These are phyloP conservation scores for Eurotiales sp. DNA, from an alignment of 2,329 filamentous ascomycete species.

Conservation along the genomic window DNA sequence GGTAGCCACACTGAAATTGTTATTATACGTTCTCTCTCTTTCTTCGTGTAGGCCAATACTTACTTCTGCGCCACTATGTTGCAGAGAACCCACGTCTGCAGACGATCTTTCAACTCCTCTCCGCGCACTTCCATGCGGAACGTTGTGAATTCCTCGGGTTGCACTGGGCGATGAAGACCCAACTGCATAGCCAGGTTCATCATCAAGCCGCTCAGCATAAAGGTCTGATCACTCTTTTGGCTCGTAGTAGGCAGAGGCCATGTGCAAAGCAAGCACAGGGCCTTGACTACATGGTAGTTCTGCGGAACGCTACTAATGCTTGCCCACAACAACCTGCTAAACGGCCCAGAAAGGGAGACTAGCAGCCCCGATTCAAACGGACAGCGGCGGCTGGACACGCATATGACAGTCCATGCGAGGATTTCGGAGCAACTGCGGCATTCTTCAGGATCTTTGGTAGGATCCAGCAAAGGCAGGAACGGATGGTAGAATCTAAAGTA, in stretches of 20 bases:
- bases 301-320: slow-evolving; percentile 57
- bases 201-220: slow-evolving; percentile 62
- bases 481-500: slow-evolving; percentile 62
- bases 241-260: slow-evolving; percentile 61
- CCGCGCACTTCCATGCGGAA: slow-evolving; percentile 51
- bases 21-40: slow-evolving; percentile 8
- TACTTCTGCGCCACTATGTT: slow-evolving; percentile 65
- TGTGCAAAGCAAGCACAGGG: slow-evolving; percentile 58
- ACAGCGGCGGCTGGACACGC: slow-evolving; percentile 58
- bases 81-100: slow-evolving; percentile 64
- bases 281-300: slow-evolving; percentile 61
- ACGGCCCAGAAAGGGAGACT: slow-evolving; percentile 45
- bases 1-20: slow-evolving; percentile 52
- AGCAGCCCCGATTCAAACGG: slow-evolving; percentile 52
- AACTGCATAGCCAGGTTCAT: slow-evolving; percentile 64
- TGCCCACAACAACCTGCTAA: slow-evolving; percentile 57
- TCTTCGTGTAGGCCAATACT: slow-evolving; percentile 18
- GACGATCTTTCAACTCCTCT: slow-evolving; percentile 59
- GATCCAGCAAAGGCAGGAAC: slow-evolving; percentile 60
- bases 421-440: slow-evolving; percentile 56
- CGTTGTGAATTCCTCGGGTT: slow-evolving; percentile 53
- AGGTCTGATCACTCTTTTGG: slow-evolving; percentile 59
- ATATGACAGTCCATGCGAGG: slow-evolving; percentile 62
- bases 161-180: slow-evolving; percentile 59
- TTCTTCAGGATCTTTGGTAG: slow-evolving; percentile 51